Conservation (phyloP, 768 basidiomycete genomes). For the Serendipita sp. region DNA sequence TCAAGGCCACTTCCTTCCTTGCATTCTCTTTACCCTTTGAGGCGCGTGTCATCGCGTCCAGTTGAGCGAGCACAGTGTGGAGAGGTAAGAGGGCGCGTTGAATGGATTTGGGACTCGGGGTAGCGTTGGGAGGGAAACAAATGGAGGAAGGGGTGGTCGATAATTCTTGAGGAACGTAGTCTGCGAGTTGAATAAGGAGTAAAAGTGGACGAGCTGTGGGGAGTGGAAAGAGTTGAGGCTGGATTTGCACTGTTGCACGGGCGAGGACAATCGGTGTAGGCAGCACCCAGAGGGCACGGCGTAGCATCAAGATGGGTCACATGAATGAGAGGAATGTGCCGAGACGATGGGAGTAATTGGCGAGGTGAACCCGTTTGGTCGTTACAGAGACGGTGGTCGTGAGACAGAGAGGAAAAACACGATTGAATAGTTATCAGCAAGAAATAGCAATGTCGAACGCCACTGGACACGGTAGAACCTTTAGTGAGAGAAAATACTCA, state of each 20-base stretch:
- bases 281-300: too few relatives aligned
- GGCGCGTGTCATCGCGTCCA: neutral
- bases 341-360: too few relatives aligned
- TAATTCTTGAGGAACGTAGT: slow-evolving; percentile 6
- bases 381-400: neutral
- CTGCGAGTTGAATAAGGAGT: slow-evolving; percentile 1
- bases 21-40: neutral
- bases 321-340: too few relatives aligned
- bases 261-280: neutral
- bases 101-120: neutral
- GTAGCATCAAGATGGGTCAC: too few relatives aligned
- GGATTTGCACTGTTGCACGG: neutral
- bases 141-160: neutral
- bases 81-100: neutral
- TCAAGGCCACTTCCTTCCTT: neutral
- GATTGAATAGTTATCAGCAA: too few relatives aligned
- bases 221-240: neutral
- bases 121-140: slow-evolving; percentile 3
- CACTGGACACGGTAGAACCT: too few relatives aligned
- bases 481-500: neutral
- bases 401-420: neutral
- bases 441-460: too few relatives aligned
- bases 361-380: neutral
- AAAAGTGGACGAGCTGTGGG: slow-evolving; percentile 3
- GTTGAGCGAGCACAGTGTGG: neutral